Conservation (phyloP, 441 rosid species). For the Theobroma grandiflorum region DNA sequence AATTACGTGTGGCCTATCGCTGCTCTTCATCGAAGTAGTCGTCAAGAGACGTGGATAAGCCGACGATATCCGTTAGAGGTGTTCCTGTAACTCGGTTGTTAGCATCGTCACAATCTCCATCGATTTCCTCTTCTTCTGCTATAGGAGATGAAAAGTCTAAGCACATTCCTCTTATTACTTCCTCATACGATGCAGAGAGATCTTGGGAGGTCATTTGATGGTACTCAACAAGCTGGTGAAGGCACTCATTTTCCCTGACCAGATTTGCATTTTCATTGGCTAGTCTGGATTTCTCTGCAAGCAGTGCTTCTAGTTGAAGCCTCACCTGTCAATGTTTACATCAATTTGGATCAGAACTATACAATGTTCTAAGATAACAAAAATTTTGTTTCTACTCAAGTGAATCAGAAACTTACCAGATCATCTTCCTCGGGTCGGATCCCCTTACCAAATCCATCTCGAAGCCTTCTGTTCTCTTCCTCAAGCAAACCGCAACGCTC, state of each 20-base stretch:
- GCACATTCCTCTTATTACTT: slow-evolving; percentile 65
- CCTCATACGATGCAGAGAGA: slow-evolving; percentile 79
- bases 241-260: slow-evolving; percentile 86
- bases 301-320: slow-evolving; percentile 89
- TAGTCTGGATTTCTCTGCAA: slow-evolving; percentile 86
- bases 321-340: slow-evolving; percentile 60
- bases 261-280: slow-evolving; percentile 86
- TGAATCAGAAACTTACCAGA: slow-evolving; percentile 50
- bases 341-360: not conserved
- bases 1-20: not conserved
- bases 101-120: slow-evolving; percentile 28
- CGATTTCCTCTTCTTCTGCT: slow-evolving; percentile 25
- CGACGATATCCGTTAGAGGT: slow-evolving; percentile 23
- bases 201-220: slow-evolving; percentile 82
- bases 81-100: slow-evolving; percentile 26
- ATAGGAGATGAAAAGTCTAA: slow-evolving; percentile 84
- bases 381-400: not conserved
- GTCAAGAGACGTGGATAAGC: slow-evolving; percentile 44
- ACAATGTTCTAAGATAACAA: not conserved
- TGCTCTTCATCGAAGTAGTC: slow-evolving; percentile 42
- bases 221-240: slow-evolving; percentile 81
- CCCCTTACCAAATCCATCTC: slow-evolving; percentile 72
- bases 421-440: slow-evolving; percentile 95
- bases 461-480: slow-evolving; percentile 85
- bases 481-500: slow-evolving; percentile 79